Evolutionary conservation across 441 rosid species (phyloP).

Genomic region (Croton setiger): DNA sequence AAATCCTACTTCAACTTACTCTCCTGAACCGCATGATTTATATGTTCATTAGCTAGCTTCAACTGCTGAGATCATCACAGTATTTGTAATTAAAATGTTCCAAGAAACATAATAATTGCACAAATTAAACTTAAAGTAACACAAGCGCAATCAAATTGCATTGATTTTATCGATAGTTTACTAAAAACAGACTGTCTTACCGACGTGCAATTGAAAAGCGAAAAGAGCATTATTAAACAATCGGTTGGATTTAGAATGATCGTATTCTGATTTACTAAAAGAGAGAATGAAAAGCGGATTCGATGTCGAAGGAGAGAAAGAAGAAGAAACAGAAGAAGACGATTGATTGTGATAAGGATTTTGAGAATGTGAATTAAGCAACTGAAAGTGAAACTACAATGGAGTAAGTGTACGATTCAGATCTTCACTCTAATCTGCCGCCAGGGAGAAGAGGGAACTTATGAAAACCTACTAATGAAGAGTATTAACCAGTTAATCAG

Average conservation of each 20-base stretch:
- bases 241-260: constrained; percentile 8
- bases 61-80: constrained; percentile 32
- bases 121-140: not conserved
- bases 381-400: constrained; percentile 35
- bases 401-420: constrained; percentile 28
- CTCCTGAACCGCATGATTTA: constrained; percentile 29
- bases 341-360: constrained; percentile 11
- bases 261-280: constrained; percentile 3
- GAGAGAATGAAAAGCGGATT: constrained; percentile 10
- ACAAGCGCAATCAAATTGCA: not conserved
- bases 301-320: constrained; percentile 10
- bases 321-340: not conserved
- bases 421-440: constrained; percentile 42
- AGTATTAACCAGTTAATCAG: no score
- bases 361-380: constrained; percentile 30
- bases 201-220: constrained; percentile 6
- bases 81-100: constrained; percentile 12
- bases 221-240: constrained; percentile 11
- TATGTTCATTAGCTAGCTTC: constrained; percentile 28
- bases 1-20: no score
- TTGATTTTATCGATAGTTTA: constrained; percentile 27
- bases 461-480: no score
- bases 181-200: constrained; percentile 29
- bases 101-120: not conserved
- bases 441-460: constrained; percentile 21